Evolutionary conservation across 2,329 filamentous ascomycete species (phyloP), one percentile per base, ranked within the genome.

Genomic region (Dactylellina leptospora): DNA sequence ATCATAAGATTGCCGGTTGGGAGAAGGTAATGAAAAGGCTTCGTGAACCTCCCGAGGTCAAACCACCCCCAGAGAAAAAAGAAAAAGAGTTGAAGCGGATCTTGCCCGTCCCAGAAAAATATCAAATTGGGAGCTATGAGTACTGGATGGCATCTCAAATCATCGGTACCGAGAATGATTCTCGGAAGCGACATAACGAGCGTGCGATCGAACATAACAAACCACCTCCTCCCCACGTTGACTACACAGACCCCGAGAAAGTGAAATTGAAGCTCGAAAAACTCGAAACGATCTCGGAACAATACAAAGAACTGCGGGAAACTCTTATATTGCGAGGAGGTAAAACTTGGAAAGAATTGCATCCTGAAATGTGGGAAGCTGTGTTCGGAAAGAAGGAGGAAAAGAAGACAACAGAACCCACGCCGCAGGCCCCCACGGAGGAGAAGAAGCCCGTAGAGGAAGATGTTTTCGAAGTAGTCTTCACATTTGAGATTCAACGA

Each of bases 301-400:
- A n/a, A 0, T 63, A 71, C 22, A 70, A 74, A 18, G 60, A 47
- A 36, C 18, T 71, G 3, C 62, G 78, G 11, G 61, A 74, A 11
- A 55, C 71, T 23, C 5, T 48, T 1, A 23, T 50, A 2, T 55
- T 71, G 8, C 73, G 86, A 77, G 91, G 90, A 78, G 80, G 81
- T 50, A 80, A 81, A 5, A 85, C 84, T 3, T 63, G 47, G 18
- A 45, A 55, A 20, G 48, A 55, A 0, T 38, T 60, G 18, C 55
- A 60, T 27, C 55, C 40, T 9, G 42, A 30, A 5, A 47, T 60
- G 6, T 60, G 55, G 40, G 20, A 47, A 10, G 44, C 73, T 5
- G 30, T 42, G 10, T 20, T 47, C 18, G 78, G 76, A 28, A n/a
- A 74, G n/a, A 76, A 76, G 1, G 40, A 33, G 1, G 56, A 77